Percentiles rank a stretch among this genome's conserved stretches.
Conservation (phyloP, 2,329 filamentous ascomycete genomes). For the Fusarium abutilonis region DNA sequence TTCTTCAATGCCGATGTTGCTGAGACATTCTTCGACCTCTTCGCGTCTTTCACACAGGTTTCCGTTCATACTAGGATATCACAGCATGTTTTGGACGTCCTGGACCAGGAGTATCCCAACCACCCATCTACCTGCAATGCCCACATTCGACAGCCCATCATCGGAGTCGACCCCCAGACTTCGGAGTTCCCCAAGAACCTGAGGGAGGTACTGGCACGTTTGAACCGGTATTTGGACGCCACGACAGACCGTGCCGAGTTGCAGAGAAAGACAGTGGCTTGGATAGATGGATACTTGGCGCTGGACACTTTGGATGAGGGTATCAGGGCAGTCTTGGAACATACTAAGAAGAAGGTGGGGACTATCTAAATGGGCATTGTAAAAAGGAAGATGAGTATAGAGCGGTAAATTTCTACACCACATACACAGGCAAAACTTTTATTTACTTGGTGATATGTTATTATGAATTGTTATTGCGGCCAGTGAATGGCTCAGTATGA, state of each 20-base stretch:
- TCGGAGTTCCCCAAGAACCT: conserved; percentile 79
- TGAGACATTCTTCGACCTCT: conserved; percentile 82
- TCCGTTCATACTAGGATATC: conserved; percentile 73
- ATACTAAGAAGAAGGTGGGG: conserved; percentile 55
- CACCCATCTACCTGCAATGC: conserved; percentile 74
- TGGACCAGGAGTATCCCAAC: conserved; percentile 68
- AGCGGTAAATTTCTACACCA: background rate
- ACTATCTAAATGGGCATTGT: conserved; percentile 8
- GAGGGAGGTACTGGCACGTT: conserved; percentile 68
- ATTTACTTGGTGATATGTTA: background rate
- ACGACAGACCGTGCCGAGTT: conserved; percentile 59
- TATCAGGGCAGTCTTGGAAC: conserved; percentile 64
- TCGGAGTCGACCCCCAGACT: conserved; percentile 70
- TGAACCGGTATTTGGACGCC: conserved; percentile 63
- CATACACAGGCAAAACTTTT: background rate
- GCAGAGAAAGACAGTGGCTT: conserved; percentile 59
- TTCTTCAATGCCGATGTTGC: conserved; percentile 73
- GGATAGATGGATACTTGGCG: conserved; percentile 64
- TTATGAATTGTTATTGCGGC: background rate
- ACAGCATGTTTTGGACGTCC: conserved; percentile 74
- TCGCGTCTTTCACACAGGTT: conserved; percentile 74
- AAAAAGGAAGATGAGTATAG: background rate
- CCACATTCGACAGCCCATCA: conserved; percentile 74
- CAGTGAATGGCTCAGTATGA: background rate
- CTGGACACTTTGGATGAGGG: conserved; percentile 63